Evolutionary conservation across 768 basidiomycete genomes (phyloP).

Genomic region (Boletus insuetus): DNA sequence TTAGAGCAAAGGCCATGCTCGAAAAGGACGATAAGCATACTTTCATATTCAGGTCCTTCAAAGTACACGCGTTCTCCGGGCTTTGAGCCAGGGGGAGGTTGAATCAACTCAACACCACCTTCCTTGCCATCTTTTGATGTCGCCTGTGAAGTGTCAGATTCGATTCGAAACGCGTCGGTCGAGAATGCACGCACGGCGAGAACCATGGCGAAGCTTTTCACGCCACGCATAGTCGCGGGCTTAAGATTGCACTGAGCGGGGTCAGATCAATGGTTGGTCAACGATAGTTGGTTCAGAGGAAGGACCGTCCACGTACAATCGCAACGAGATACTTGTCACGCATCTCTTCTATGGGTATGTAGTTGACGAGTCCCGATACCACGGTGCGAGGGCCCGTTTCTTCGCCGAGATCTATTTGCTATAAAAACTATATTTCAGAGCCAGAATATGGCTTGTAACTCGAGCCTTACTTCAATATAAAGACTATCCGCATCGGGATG

Average conservation of each 20-base stretch:
- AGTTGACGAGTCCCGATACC: constrained; percentile 94
- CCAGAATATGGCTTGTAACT: not conserved
- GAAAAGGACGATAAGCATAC: constrained; percentile 38
- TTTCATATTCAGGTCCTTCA: constrained; percentile 84
- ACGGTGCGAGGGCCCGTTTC: constrained; percentile 94
- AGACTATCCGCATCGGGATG: constrained; percentile 97
- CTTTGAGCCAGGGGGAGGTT: constrained; percentile 80
- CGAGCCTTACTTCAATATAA: constrained; percentile 77
- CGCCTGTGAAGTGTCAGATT: constrained; percentile 50
- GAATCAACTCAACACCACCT: constrained; percentile 86
- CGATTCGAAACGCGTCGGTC: not conserved
- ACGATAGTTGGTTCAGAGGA: not conserved
- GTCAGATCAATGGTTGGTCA: not conserved
- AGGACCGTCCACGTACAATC: constrained; percentile 51
- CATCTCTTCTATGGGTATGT: constrained; percentile 95
- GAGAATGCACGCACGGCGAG: constrained; percentile 61
- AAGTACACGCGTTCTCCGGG: constrained; percentile 96
- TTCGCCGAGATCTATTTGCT: constrained; percentile 97
- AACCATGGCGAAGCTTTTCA: constrained; percentile 98
- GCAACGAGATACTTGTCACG: constrained; percentile 77
- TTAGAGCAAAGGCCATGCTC: not conserved
- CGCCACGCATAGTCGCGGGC: constrained; percentile 94
- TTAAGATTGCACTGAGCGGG: constrained; percentile 80
- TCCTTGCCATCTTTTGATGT: constrained; percentile 88
- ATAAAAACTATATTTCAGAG: not conserved